Conservation (phyloP, 2,329 filamentous ascomycete genomes). For the Sporothrix curviconia region DNA sequence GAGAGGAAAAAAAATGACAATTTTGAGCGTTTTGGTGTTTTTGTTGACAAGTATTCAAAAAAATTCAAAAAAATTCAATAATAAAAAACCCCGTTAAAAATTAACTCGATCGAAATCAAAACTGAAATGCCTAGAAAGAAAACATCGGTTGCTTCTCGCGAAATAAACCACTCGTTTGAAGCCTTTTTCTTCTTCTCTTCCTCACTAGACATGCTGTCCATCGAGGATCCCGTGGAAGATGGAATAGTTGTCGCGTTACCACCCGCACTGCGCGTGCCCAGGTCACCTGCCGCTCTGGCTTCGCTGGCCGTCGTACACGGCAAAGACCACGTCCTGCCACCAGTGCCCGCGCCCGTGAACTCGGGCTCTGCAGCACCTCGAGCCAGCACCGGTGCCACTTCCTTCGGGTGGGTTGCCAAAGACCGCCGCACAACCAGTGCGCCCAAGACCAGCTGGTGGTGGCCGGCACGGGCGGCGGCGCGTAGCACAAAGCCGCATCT, state of each 20-base stretch:
- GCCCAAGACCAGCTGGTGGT: slow-evolving; percentile 57
- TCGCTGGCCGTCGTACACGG: slow-evolving; percentile 44
- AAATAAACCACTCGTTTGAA: too few species aligned
- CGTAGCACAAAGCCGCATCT: slow-evolving; percentile 57
- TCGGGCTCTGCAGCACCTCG: slow-evolving; percentile 55
- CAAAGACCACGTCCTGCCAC: slow-evolving; percentile 60
- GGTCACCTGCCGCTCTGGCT: background rate
- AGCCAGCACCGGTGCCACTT: slow-evolving; percentile 57
- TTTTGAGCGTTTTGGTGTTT: too few species aligned
- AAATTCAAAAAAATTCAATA: background rate
- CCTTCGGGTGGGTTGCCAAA: slow-evolving; percentile 56
- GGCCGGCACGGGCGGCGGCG: slow-evolving; percentile 48
- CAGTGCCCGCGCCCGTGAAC: slow-evolving; percentile 51
- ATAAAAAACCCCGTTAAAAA: background rate
- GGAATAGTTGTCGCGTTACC: slow-evolving; percentile 44
- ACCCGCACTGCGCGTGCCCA: background rate
- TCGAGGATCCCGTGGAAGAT: slow-evolving; percentile 41
- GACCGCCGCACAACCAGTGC: slow-evolving; percentile 64
- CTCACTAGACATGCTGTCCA: slow-evolving; percentile 29
- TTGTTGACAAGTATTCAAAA: too few species aligned
- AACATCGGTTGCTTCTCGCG: too few species aligned
- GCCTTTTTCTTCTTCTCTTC: too few species aligned
- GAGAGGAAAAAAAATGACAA: too few species aligned
- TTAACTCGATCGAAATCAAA: background rate
- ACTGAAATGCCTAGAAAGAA: background rate